Conservation (phyloP, 2,329 filamentous ascomycete genomes). For the Venturia effusa region DNA sequence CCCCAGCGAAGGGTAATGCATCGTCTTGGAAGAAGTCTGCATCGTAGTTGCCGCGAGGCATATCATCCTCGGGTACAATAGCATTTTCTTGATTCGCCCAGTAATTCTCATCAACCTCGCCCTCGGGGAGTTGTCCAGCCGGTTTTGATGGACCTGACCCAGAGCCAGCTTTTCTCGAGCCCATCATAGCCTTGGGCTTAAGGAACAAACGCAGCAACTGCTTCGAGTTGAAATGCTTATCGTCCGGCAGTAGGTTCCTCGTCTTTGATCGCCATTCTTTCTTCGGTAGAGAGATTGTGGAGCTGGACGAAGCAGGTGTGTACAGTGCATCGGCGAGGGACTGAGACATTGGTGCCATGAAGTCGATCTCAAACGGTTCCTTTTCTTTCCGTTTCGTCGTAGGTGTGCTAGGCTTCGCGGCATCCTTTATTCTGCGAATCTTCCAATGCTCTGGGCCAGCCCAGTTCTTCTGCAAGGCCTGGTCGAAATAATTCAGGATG, state of each 20-base stretch:
- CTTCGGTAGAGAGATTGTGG: constrained; percentile 76
- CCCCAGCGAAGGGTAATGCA: constrained; percentile 50
- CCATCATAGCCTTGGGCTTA: constrained; percentile 82
- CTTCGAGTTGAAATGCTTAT: constrained; percentile 95
- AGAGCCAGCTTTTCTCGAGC: constrained; percentile 45
- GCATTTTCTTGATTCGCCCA: constrained; percentile 55
- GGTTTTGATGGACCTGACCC: constrained; percentile 25
- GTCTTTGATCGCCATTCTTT: constrained; percentile 94
- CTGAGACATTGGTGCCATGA: constrained; percentile 61
- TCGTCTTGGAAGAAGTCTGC: constrained; percentile 97
- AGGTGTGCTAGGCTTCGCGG: constrained; percentile 46
- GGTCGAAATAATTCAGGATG: constrained; percentile 96
- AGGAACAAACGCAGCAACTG: constrained; percentile 83
- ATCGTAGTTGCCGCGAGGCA: constrained; percentile 70
- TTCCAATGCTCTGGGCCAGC: constrained; percentile 97
- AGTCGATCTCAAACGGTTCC: constrained; percentile 92
- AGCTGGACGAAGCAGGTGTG: constrained; percentile 68
- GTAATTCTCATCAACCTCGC: constrained; percentile 88
- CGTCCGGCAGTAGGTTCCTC: constrained; percentile 85
- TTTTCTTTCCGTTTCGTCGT: constrained; percentile 77
- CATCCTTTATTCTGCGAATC: constrained; percentile 81
- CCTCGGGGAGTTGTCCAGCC: constrained; percentile 47
- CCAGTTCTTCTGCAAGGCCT: constrained; percentile 95
- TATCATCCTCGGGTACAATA: constrained; percentile 42
- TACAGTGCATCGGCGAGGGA: constrained; percentile 66